Evolutionary conservation across 345 rosid species (phyloP).

Genomic region (Eucalyptus viminalis): DNA sequence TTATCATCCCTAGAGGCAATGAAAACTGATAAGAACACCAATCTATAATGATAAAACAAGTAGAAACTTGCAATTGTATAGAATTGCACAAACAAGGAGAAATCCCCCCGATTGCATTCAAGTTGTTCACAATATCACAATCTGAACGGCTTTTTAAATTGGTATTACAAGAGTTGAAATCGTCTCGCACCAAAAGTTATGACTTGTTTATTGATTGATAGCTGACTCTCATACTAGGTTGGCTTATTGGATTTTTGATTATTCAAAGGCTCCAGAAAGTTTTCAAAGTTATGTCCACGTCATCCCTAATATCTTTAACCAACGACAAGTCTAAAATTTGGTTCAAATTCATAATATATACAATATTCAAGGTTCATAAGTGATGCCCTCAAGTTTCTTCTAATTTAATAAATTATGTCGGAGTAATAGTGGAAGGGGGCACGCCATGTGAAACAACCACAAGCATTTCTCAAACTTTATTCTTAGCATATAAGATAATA

Average conservation of each 20-base stretch:
- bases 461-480: fast-evolving
- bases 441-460: neutral
- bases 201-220: neutral
- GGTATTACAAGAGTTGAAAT: fast-evolving
- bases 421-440: neutral
- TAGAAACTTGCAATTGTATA: fast-evolving
- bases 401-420: fast-evolving
- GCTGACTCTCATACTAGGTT: fast-evolving
- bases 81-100: too few relatives aligned
- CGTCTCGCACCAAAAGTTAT: fast-evolving
- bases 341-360: neutral
- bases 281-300: fast-evolving
- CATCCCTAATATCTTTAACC: neutral
- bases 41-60: fast-evolving
- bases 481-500: fast-evolving
- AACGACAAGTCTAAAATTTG: fast-evolving
- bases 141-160: fast-evolving
- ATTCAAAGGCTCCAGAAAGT: fast-evolving
- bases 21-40: too few relatives aligned
- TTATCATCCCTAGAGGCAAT: too few relatives aligned
- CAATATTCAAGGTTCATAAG: fast-evolving
- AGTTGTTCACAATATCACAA: neutral
- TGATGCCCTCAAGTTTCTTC: fast-evolving
- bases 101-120: neutral
- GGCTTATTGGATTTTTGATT: neutral